Evolutionary conservation across 805 yeast genomes (phyloP), one percentile per base, ranked within the genome.

Genomic region (Metschnikowia matae): DNA sequence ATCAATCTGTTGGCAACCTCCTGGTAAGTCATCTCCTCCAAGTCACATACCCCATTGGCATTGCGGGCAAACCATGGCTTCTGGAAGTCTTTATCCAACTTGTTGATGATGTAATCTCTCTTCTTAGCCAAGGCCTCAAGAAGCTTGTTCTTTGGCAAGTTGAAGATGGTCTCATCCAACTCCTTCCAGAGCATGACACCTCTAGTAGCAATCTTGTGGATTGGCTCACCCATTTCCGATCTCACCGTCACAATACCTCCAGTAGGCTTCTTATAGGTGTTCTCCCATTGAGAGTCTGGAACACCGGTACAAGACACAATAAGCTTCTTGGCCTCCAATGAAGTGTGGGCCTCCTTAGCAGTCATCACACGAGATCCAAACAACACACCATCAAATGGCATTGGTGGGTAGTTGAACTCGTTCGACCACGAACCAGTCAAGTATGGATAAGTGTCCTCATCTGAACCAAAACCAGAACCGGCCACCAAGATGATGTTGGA

Each of bases 181-280:
- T 94, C 98, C 69, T 89, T 88, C 99, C 99, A 94, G 68, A 94
- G 83, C 71, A 88, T 67, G 53, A 94, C 98, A 79, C 97, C 97
- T 69, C 99, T 85, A 52, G 99, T 94, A 31, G 99, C 98, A 60
- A 94, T 81, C 78, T 94, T 94, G 74, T 94, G 99, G 66, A 94
- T 94, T 65, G 99, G 99, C 77, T 94, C 99, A 67, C 99, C 99
- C 99, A 94, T 94, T 78, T 94, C 99, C 15, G 98, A 92, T 67
- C 88, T 80, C 54, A 94, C 99, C 49, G 99, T 92, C 60, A 94
- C 77, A 58, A 94, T 83, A 72, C 99, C 99, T 76, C 99, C 99
- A 53, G 97, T 84, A 64, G 97, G 92, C 66, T 85, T 85, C 76
- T 87, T 87, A 77, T 94, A 94, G 44, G 97, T 89, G 62, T 80